These are phyloP conservation scores for Talaromyces sp. DNA, from an alignment of 2,329 filamentous ascomycete genomes.

Conservation along the genomic window DNA sequence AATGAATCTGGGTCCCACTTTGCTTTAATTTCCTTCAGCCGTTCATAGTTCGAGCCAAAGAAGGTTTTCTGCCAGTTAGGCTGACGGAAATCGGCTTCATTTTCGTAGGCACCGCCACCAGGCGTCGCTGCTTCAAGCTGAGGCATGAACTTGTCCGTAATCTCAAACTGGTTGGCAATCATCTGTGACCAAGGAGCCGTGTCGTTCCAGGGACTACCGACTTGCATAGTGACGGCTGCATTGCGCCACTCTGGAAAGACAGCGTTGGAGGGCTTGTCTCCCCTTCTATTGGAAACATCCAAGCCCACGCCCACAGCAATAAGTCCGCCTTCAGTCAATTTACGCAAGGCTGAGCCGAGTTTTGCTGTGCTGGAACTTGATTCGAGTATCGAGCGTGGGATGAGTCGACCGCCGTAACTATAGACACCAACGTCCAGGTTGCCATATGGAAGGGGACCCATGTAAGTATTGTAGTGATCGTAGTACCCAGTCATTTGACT, in stretches of 20 bases:
- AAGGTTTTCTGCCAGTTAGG: constrained; percentile 17
- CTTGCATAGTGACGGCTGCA: neutral
- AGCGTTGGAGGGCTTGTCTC: neutral
- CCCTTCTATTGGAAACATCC: neutral
- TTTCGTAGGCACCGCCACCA: constrained; percentile 13
- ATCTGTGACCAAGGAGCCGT: neutral
- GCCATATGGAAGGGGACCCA: neutral
- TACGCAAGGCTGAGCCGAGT: neutral
- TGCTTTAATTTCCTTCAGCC: constrained; percentile 20
- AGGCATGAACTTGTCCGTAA: constrained; percentile 1
- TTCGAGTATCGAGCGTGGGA: neutral
- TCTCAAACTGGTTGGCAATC: neutral
- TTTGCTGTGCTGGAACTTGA: neutral
- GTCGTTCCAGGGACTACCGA: neutral
- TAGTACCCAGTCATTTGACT: neutral
- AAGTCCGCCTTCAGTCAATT: neutral
- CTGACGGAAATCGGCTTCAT: constrained; percentile 15
- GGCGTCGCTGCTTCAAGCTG: constrained; percentile 6
- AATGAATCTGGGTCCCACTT: constrained; percentile 19
- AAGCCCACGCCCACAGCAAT: neutral
- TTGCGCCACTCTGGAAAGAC: neutral
- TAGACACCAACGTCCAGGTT: neutral
- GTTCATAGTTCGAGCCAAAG: constrained; percentile 19
- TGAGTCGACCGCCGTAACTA: neutral
- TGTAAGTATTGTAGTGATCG: neutral